Base-by-base conservation (phyloP, 2,329 filamentous ascomycete genomes). In the Pseudopithomyces chartarum region DNA sequence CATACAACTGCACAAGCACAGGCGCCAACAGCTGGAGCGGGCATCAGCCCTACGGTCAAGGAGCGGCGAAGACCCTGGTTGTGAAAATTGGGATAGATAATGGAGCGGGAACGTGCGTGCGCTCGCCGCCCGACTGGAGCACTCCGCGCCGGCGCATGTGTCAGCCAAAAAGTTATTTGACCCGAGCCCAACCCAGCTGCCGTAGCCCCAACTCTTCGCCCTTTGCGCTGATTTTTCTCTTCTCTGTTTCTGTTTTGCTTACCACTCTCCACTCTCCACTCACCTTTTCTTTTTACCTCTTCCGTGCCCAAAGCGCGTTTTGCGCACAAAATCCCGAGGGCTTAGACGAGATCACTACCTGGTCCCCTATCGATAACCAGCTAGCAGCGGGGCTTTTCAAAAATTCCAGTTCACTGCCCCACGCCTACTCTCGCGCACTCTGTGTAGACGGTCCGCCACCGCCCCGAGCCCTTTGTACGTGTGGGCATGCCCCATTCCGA, bases 401-500 rank as follows among this genome's bases (percentile, higher is more conserved):
- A 51, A 51, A 51, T 51, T 51, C 48, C 34, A 50, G 20, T n/a
- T 36, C 5, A 22, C 22, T 39, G 36, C 48, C 48, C 38, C 48
- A 43, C 48, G 48, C 48, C 32, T 22, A 33, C 33, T 19, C 38
- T 42, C 47, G 47, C 47, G 40, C 34, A 50, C 47, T 29, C 47
- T 19, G 40, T 38, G 23, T 26, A 51, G 26, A 33, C 38, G 26
- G 34, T 20, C 38, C 10, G 13, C 47, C 34, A 50, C 47, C 33
- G 34, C 32, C 19, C 15, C 39, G 8, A 15, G 10, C 17, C 40
- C 39, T 13, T 48, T 46, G 29, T 40, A 33, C 34, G 42, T 40
- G 48, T 47, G 66, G 70, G 65, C 60, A 82, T 82, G 80, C 80
- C 80, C 63, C 80, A 82, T 72, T 76, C 75, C 70, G 80, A 82